Base-by-base conservation (phyloP, 352 stramenopile species). In the Plasmopara viticola region DNA sequence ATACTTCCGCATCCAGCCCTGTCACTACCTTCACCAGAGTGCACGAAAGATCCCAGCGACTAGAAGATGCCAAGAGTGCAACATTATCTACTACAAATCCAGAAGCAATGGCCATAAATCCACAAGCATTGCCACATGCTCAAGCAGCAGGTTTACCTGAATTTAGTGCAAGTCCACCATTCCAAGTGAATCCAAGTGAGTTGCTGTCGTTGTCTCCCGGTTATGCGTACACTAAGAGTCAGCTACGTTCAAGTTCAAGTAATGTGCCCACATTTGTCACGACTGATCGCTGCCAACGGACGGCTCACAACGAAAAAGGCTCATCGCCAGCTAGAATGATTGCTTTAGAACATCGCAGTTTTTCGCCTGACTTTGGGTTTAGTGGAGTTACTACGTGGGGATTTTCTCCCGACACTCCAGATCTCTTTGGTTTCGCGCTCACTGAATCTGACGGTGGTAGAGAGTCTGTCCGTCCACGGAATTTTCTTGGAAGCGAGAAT, bases 141-240 rank as follows among this genome's bases (percentile, higher is more conserved):
- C 20, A 49, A 4, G 29, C 53, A 13, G 50, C 62, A 6, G 54
- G 51, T 10, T 54, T 78, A 15, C 48, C 72, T 28, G 51, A 61
- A 18, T 76, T 83, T 37, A 59, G 56, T 1, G 66, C 63, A 1
- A 90, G 76, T 41, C 80, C 80, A 14, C 74, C 77, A 9, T 88
- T 88, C 20, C 69, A 86, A 58, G 64, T 72, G 4, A 88, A 87
- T 42, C 77, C 80, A 1, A 68, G 70, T 10, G 80, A 90, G 41
- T 39, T 90, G 29, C 54, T 87, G 6, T 90, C 78, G 2, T 87
- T 76, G 2, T 88, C 80, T 4, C 80, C 80, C 28, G 80, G 73
- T 0, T 88, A 88, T 51, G 83, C 71, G 10, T 84, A 86, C 60
- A 84, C 66, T 54, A 90, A 84, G 56, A 81, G 84, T 29, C 86